phyloP scores from a whole-genome alignment of 1,139 yeast genomes.

The Kodamaea suecica region DNA sequence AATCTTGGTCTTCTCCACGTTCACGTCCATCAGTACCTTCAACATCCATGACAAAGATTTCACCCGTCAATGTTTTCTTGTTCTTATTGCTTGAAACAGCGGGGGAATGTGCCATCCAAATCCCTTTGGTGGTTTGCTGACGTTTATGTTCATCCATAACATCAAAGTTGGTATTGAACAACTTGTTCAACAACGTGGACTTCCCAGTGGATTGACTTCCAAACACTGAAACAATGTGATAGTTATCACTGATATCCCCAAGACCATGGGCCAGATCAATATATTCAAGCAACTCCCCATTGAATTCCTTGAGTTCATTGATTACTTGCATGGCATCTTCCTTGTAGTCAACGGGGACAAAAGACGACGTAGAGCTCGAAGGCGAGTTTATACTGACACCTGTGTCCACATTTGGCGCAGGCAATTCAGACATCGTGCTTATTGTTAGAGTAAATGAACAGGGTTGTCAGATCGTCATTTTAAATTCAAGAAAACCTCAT shows the following conservation, averaged over 20 bases:
- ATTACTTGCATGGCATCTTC: constrained; percentile 69
- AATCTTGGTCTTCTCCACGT: constrained; percentile 97
- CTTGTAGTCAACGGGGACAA: constrained; percentile 38
- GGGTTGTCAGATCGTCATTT: not conserved
- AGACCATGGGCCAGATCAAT: constrained; percentile 33
- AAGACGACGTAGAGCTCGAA: constrained; percentile 37
- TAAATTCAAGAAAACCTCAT: not conserved
- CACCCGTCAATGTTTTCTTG: constrained; percentile 18
- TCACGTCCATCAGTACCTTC: constrained; percentile 99
- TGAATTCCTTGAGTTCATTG: constrained; percentile 72
- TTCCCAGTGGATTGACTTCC: constrained; percentile 98
- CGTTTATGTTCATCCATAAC: constrained; percentile 84
- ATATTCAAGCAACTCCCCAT: constrained; percentile 34
- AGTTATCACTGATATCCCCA: constrained; percentile 54
- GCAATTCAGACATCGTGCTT: constrained; percentile 9
- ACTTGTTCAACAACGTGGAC: constrained; percentile 78
- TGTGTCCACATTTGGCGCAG: constrained; percentile 10
- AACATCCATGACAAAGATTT: constrained; percentile 85
- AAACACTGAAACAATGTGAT: constrained; percentile 91
- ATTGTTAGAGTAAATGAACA: not conserved
- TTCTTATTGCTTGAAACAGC: constrained; percentile 25
- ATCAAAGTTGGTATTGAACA: constrained; percentile 85
- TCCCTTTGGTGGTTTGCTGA: constrained; percentile 93
- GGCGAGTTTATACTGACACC: constrained; percentile 10
- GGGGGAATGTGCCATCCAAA: constrained; percentile 78